These are phyloP conservation scores for Euphorbia peplus DNA, from an alignment of 345 rosid species.

Conservation along the genomic window DNA sequence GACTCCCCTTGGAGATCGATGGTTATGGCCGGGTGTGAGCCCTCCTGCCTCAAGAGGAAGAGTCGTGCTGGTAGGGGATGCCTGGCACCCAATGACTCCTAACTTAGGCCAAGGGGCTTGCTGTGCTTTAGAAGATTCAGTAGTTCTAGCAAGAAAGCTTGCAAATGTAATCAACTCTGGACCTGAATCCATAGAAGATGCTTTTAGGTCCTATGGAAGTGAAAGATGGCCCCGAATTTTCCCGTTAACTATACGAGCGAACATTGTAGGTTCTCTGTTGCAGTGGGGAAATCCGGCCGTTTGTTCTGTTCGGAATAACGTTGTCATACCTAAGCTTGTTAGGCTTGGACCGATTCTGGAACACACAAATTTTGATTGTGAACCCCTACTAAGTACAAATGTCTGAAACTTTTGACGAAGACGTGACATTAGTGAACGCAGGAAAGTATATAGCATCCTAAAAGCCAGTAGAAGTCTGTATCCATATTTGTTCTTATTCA, in stretches of 20 bases:
- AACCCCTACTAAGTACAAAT: constrained; percentile 40
- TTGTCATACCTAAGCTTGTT: constrained; percentile 62
- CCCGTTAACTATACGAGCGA: constrained; percentile 69
- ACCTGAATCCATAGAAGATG: constrained; percentile 44
- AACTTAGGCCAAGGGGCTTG: constrained; percentile 93
- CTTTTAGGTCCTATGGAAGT: constrained; percentile 57
- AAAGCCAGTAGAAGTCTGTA: background rate
- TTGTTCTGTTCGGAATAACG: constrained; percentile 57
- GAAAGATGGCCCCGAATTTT: constrained; percentile 78
- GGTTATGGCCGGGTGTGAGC: constrained; percentile 75
- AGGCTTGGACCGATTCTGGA: constrained; percentile 73
- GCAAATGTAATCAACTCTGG: constrained; percentile 46
- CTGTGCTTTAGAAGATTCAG: constrained; percentile 82
- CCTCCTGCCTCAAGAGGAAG: constrained; percentile 63
- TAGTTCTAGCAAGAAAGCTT: constrained; percentile 66
- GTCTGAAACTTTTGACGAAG: constrained; percentile 15
- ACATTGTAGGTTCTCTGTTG: constrained; percentile 71
- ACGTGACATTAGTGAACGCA: background rate
- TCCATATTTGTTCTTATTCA: background rate
- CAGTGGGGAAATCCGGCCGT: constrained; percentile 85
- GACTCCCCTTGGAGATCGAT: constrained; percentile 79
- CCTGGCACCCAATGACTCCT: constrained; percentile 99
- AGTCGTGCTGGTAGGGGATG: constrained; percentile 77
- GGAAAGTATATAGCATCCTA: background rate
- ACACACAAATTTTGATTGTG: constrained; percentile 78